phyloP scores from a whole-genome alignment of 345 rosid species.

The Citrus trifoliata region DNA sequence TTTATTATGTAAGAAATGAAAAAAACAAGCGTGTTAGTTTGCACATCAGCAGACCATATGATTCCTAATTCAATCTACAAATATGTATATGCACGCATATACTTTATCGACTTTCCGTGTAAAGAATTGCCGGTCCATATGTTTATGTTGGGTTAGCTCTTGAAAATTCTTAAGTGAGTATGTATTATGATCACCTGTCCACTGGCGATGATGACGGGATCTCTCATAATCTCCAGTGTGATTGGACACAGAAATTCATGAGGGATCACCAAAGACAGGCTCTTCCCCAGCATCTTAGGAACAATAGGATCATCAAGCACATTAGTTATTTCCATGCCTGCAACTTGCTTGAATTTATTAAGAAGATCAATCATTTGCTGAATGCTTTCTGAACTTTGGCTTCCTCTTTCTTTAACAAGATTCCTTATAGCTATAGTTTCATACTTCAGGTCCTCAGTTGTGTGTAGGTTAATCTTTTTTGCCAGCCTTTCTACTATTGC shows the following conservation, averaged over 20 bases:
- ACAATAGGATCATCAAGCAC: conserved; percentile 30
- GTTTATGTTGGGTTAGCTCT: no score
- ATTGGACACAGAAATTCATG: conserved; percentile 80
- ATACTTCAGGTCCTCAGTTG: conserved; percentile 46
- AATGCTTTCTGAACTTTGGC: conserved; percentile 30
- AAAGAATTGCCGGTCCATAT: no score
- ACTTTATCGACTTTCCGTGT: no score
- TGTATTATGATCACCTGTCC: conserved; percentile 57
- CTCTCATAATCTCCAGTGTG: conserved; percentile 71
- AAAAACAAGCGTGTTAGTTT: neutral
- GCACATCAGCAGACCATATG: neutral
- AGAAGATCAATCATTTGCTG: conserved; percentile 60
- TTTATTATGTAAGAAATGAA: conserved; percentile 5
- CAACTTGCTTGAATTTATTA: conserved; percentile 56
- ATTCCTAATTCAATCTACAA: neutral
- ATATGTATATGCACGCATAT: no score
- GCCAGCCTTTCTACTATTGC: conserved; percentile 73
- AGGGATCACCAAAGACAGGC: conserved; percentile 54
- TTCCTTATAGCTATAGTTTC: conserved; percentile 56
- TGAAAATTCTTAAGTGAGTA: neutral
- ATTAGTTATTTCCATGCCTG: conserved; percentile 52
- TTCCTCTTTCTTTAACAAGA: conserved; percentile 43
- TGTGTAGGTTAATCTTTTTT: conserved; percentile 61
- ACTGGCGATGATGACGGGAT: conserved; percentile 72
- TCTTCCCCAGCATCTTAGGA: conserved; percentile 35